Conservation (phyloP, 345 rosid genomes). For the Hirschfeldia incana region DNA sequence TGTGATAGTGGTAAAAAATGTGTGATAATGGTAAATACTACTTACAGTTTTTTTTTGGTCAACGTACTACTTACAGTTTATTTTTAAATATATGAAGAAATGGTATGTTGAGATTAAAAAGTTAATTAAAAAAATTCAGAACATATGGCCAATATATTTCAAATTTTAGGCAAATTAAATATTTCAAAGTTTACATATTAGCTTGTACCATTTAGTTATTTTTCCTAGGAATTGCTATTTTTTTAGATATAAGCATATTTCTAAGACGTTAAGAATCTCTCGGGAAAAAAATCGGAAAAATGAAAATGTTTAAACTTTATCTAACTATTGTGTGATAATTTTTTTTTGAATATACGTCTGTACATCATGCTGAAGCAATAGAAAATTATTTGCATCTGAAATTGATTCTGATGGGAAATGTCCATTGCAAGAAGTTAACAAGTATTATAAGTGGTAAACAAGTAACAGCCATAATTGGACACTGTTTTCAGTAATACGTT, state of each 20-base stretch:
- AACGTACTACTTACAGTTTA: neutral
- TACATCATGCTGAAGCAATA: neutral
- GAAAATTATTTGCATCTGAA: neutral
- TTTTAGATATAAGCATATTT: neutral
- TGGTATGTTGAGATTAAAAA: neutral
- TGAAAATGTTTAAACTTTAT: neutral
- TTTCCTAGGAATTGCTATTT: neutral
- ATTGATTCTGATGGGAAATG: neutral
- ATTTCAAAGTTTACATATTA: neutral
- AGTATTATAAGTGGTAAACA: neutral
- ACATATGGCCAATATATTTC: neutral
- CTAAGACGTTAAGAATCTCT: neutral
- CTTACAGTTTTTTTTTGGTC: neutral
- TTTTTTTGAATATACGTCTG: neutral
- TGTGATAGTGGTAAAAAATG: neutral
- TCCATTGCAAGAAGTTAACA: neutral
- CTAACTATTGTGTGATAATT: neutral
- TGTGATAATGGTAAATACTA: neutral
- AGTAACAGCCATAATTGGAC: neutral
- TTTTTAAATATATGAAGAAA: neutral
- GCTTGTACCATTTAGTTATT: neutral
- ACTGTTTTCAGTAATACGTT: neutral
- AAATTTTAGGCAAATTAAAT: neutral
- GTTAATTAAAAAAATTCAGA: neutral
- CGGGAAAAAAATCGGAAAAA: neutral